Evolutionary conservation across 805 yeast genomes (phyloP), one percentile per base, ranked within the genome.

Genomic region (Metschnikowia dekortorum): DNA sequence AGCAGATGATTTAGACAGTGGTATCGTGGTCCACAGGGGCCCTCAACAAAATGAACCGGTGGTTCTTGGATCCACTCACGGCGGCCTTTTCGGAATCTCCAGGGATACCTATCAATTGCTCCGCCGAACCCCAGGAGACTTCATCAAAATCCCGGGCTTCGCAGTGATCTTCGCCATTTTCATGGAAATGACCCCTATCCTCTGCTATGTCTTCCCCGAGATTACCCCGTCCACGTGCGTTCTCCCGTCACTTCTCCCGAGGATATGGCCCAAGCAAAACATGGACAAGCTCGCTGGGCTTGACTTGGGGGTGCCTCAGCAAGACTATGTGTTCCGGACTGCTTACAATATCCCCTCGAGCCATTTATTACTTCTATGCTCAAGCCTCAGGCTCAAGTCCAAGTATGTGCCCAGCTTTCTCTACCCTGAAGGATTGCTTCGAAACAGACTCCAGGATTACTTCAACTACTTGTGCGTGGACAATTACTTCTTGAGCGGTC

Each of bases 141-240:
- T 78, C 44, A 52, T 65, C 60, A 82, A 81, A 60, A 55, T 83
- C 16, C 87, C 87, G 2, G 26, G 65, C n/a, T 82, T 83, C 64
- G 73, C 75, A 1, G 39, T 81, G 2, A 54, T 80, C 6, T 67
- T 77, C 43, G 42, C 77, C 29, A 54, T 80, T 2, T 81, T 80
- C 61, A 78, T 78, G 59, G 88, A 83, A 56, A 58, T 67, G 46
- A 78, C 85, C 0, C 84, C 85, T 0, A 18, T 79, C 1, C 53
- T 83, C 5, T 80, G 84, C 58, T 79, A 74, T 48, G 61, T 70
- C 4, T 60, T 81, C 45, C 87, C 87, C 0, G 79, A 77, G 53
- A 59, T 82, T 4, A 75, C 83, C 0, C 84, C 86, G 8, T 75
- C 75, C 67, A 81, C 85, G 9, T 82, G 86, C 61, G 68, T 79